Percentiles rank a stretch among this genome's conserved stretches.
phyloP scores from a whole-genome alignment of 169 alveolate species.

The Plasmodium malariae region DNA sequence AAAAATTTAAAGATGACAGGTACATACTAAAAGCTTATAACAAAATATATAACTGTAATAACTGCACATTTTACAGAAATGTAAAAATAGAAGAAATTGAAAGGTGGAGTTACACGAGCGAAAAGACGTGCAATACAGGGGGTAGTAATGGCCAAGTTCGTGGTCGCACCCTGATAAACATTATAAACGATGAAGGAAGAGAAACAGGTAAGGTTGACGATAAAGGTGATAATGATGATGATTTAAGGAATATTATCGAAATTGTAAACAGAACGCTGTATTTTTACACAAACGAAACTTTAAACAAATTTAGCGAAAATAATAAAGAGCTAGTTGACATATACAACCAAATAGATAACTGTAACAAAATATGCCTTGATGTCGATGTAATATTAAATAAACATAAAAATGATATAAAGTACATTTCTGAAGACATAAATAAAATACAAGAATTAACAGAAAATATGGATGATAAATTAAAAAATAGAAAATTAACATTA shows the following conservation, averaged over 20 bases:
- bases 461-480: constrained; percentile 76
- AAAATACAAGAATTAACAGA: constrained; percentile 80
- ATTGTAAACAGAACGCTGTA: constrained; percentile 50
- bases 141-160: no score
- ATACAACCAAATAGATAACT: constrained; percentile 78
- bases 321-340: constrained; percentile 77
- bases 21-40: constrained; percentile 23
- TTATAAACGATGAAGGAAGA: background rate
- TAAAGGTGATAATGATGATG: background rate
- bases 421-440: constrained; percentile 78
- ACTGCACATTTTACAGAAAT: constrained; percentile 34
- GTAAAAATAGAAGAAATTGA: constrained; percentile 37
- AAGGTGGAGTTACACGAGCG: background rate
- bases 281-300: constrained; percentile 77
- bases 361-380: constrained; percentile 74
- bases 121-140: background rate
- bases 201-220: background rate
- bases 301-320: constrained; percentile 71
- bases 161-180: no score
- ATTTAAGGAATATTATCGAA: constrained; percentile 14
- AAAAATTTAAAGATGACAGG: constrained; percentile 29
- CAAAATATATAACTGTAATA: constrained; percentile 25
- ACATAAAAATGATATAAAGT: constrained; percentile 77
- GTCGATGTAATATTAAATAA: constrained; percentile 78
- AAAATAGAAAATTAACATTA: constrained; percentile 78